Conservation (phyloP, 2,329 filamentous ascomycete species). For the Arthroderma uncinatum region DNA sequence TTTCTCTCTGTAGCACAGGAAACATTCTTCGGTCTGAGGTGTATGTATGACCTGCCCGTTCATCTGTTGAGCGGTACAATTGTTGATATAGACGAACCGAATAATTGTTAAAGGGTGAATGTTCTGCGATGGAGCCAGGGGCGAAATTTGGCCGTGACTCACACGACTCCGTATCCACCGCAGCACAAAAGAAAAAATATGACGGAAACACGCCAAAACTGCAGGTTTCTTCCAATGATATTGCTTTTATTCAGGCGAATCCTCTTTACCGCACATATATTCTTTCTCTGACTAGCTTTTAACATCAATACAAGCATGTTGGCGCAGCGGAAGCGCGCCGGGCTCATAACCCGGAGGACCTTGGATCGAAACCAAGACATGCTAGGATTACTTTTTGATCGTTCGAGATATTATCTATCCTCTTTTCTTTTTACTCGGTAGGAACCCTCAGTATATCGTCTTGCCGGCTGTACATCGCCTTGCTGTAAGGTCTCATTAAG, state of each 20-base stretch:
- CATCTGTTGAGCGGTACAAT: not conserved
- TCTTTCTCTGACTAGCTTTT: not conserved
- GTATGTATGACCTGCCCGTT: not conserved
- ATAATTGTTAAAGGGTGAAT: not conserved
- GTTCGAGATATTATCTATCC: not conserved
- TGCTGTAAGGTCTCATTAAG: not conserved
- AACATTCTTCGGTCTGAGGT: too few relatives aligned
- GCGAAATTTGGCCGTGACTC: not conserved
- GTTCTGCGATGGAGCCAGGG: not conserved
- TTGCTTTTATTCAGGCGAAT: not conserved
- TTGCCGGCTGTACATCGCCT: not conserved
- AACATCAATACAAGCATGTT: constrained; percentile 17
- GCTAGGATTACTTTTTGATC: constrained; percentile 11
- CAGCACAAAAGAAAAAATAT: not conserved
- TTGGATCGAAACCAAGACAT: constrained; percentile 19
- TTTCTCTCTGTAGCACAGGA: too few relatives aligned
- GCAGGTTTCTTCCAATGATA: not conserved
- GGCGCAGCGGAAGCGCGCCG: constrained; percentile 30
- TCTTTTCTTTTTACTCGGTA: not conserved
- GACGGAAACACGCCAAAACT: not conserved
- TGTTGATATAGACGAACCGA: not conserved
- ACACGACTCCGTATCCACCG: not conserved
- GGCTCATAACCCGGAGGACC: constrained; percentile 32
- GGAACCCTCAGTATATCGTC: not conserved
- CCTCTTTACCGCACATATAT: not conserved